A percentile compares a stretch with the other conserved stretches of the same genome.
Conservation (phyloP, 2,329 filamentous ascomycete genomes). For the Claviceps quebecensis region DNA sequence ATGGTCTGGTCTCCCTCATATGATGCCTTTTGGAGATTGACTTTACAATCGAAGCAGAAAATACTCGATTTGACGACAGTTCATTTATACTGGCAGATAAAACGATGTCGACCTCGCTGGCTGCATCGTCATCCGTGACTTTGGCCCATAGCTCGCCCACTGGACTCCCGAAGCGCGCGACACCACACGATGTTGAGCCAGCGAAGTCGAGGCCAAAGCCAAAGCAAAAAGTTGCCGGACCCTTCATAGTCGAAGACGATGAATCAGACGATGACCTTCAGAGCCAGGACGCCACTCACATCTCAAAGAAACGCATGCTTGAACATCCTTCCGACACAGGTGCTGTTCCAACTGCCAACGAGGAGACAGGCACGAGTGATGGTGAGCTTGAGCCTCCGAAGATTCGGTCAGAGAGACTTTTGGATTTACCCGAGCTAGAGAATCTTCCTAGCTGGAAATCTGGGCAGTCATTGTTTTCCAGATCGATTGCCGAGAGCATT, state of each 20-base stretch:
- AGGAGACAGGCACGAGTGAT: not conserved
- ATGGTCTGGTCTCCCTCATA: too few relatives aligned
- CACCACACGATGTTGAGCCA: slow-evolving; percentile 20
- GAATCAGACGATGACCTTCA: slow-evolving; percentile 18
- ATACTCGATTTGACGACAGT: not conserved
- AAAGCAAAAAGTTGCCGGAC: slow-evolving; percentile 21
- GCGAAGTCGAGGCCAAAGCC: slow-evolving; percentile 23
- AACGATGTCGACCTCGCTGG: slow-evolving; percentile 31
- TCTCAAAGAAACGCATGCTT: slow-evolving; percentile 20
- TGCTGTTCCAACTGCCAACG: not conserved
- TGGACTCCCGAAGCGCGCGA: slow-evolving; percentile 20
- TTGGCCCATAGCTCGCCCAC: slow-evolving; percentile 38
- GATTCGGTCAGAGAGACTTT: not conserved
- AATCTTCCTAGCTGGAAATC: slow-evolving; percentile 9
- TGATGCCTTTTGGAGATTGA: too few relatives aligned
- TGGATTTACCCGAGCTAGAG: not conserved
- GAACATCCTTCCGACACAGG: slow-evolving; percentile 10
- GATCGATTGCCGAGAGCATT: slow-evolving; percentile 13
- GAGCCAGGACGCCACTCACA: slow-evolving; percentile 6
- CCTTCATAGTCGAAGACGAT: slow-evolving; percentile 23
- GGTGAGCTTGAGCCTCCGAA: slow-evolving; percentile 2
- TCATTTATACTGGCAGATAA: not conserved
- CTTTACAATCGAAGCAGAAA: too few relatives aligned
- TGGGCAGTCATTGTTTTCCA: slow-evolving; percentile 15
- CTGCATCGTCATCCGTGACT: slow-evolving; percentile 43